phyloP scores from a whole-genome alignment of 1,284 basidiomycete species.

The Ganoderma boninense region DNA sequence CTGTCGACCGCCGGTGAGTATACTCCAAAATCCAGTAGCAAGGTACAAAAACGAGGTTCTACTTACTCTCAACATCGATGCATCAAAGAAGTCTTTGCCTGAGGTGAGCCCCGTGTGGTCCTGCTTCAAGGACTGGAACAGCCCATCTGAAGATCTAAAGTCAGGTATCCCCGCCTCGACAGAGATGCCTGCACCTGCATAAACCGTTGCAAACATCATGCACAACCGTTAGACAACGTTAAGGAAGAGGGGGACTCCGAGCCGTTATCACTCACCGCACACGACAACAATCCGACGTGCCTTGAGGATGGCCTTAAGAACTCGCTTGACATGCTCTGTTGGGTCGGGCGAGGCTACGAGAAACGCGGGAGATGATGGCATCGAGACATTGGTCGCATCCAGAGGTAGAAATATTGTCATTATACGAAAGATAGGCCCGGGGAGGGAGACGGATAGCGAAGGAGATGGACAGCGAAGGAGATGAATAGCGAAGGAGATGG shows the following conservation, averaged over 20 bases:
- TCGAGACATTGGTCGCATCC: no score
- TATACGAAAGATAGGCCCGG: no score
- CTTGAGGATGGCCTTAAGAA: conserved; percentile 73
- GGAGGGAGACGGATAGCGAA: no score
- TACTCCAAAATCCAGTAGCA: no score
- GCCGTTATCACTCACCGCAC: conserved; percentile 70
- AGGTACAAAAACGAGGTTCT: no score
- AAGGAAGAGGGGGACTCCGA: no score
- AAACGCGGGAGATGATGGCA: conserved; percentile 47
- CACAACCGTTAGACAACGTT: not conserved
- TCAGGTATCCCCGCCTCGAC: conserved; percentile 93
- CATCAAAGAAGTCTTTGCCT: conserved; percentile 93
- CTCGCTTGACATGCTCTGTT: conserved; percentile 55
- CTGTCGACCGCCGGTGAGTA: no score
- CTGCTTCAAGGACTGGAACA: conserved; percentile 81
- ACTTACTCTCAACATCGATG: conserved; percentile 87
- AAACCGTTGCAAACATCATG: not conserved
- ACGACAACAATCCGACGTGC: conserved; percentile 85
- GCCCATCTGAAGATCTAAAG: conserved; percentile 86
- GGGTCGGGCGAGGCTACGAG: conserved; percentile 45
- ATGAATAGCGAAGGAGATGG: no score
- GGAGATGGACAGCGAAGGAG: no score
- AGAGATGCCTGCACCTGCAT: conserved; percentile 95
- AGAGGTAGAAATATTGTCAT: no score
- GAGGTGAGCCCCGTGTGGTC: conserved; percentile 80